Evolutionary conservation across 805 yeast species (phyloP).

Genomic region (Lipomyces orientalis): DNA sequence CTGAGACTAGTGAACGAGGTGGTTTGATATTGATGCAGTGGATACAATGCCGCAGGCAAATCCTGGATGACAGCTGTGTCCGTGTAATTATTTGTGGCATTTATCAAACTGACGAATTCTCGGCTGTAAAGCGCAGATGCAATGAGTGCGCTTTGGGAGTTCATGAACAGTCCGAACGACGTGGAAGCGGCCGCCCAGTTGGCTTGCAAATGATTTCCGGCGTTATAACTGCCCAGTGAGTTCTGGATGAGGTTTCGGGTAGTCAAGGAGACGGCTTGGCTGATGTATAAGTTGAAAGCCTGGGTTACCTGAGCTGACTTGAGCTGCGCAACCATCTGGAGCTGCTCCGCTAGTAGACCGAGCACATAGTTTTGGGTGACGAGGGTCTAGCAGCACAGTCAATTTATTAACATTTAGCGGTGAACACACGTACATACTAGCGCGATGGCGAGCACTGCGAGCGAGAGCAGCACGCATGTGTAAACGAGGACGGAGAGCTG

Average conservation of each 20-base stretch:
- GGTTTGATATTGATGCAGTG: constrained; percentile 51
- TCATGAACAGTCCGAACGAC: constrained; percentile 64
- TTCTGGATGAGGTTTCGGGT: constrained; percentile 63
- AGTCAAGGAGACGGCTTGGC: constrained; percentile 71
- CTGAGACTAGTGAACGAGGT: constrained; percentile 52
- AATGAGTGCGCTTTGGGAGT: constrained; percentile 66
- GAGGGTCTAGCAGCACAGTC: constrained; percentile 62
- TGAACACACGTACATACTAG: constrained; percentile 49
- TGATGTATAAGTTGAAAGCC: constrained; percentile 63
- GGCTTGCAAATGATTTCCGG: constrained; percentile 68
- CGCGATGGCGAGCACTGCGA: constrained; percentile 70
- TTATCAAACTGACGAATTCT: constrained; percentile 55
- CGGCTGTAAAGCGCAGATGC: constrained; percentile 73
- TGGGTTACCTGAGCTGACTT: constrained; percentile 82
- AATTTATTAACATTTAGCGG: background rate
- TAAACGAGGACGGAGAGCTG: constrained; percentile 72
- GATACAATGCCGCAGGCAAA: constrained; percentile 49
- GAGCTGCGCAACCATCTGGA: constrained; percentile 78
- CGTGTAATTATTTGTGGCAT: constrained; percentile 51
- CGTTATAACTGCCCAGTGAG: constrained; percentile 66
- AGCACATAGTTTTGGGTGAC: constrained; percentile 54
- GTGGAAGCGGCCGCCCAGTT: constrained; percentile 55
- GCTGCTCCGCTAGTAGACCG: constrained; percentile 66
- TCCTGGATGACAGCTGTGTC: constrained; percentile 34
- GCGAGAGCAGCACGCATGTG: constrained; percentile 67